These are phyloP conservation scores for Clarireedia monteithiana DNA, from an alignment of 2,329 filamentous ascomycete genomes.

Conservation along the genomic window DNA sequence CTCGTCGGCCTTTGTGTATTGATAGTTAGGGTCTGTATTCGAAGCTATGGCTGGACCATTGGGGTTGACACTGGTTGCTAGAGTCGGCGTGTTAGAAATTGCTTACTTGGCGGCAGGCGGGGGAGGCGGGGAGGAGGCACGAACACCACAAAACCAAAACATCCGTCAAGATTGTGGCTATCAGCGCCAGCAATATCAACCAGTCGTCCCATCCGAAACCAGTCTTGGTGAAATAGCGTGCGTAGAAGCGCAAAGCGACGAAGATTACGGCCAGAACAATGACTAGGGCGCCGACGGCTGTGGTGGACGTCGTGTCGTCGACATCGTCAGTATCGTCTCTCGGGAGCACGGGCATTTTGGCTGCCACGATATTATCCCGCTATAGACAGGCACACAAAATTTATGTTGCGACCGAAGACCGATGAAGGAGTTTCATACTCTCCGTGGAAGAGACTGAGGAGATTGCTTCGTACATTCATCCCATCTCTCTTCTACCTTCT, in stretches of 20 bases:
- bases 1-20: not conserved
- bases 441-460: too few relatives aligned
- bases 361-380: too few relatives aligned
- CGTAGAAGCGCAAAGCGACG: not conserved
- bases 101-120: not conserved
- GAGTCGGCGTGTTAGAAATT: not conserved
- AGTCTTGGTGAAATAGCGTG: not conserved
- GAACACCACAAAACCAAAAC: not conserved
- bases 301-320: not conserved
- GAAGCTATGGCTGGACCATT: not conserved
- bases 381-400: too few relatives aligned
- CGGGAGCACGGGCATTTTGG: too few relatives aligned
- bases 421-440: too few relatives aligned
- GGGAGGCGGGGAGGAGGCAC: not conserved
- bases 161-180: not conserved
- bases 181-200: slow-evolving; percentile 1
- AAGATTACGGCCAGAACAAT: not conserved
- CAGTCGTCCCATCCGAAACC: slow-evolving; percentile 2
- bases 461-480: too few relatives aligned
- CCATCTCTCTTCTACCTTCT: too few relatives aligned
- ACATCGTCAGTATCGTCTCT: not conserved
- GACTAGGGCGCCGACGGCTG: not conserved
- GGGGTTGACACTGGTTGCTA: slow-evolving; percentile 1
- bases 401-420: too few relatives aligned
- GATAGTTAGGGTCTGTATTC: not conserved